Evolutionary conservation across 768 basidiomycete species (phyloP), one percentile per base, ranked within the genome.

Genomic region (Gloeopeniophorella convolvens): DNA sequence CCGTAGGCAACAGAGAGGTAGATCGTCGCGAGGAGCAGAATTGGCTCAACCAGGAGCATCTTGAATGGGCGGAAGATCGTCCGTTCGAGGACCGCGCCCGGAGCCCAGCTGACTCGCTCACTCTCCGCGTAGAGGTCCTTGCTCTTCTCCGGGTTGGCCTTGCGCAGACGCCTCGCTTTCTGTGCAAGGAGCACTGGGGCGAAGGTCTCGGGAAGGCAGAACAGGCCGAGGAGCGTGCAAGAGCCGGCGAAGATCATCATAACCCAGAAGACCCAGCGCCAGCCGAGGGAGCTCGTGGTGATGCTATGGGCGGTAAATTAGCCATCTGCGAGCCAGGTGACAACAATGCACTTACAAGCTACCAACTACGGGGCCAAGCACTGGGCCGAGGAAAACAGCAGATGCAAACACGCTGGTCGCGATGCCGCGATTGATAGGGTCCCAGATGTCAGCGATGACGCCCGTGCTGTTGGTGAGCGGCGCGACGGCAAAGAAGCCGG

Each of bases 211-310:
- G 82, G 82, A 0, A 84, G 66, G 50, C 74, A 61, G 24, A 78
- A 45, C 18, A 76, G 47, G 28, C 70, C 65, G 42, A 78, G 53
- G 10, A 72, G 6, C 3, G 75, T 76, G 60, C 79, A 79, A 5
- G 62, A 59, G 0, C 73, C 77, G 0, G 80, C 76, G 52, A 82
- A 79, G 13, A 82, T 76, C 71, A 82, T 76, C 76, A 78, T 79
- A 47, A 83, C 72, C 79, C 82, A 84, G 67, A 79, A 85, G 1
- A 83, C 70, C 78, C 79, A 83, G 58, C 80, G 60, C 82, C 83
- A 88, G 3, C 70, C 73, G 26, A 56, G 51, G 10, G 16, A 26
- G 33, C 47, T 49, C 1, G 32, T 27, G 1, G 34, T 49, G 23
- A 51, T 26, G 34, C 55, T 56, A 20, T 1, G 23, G 12, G n/a